phyloP scores from a whole-genome alignment of 148 eudicot species.

The Nepenthes gracilis region DNA sequence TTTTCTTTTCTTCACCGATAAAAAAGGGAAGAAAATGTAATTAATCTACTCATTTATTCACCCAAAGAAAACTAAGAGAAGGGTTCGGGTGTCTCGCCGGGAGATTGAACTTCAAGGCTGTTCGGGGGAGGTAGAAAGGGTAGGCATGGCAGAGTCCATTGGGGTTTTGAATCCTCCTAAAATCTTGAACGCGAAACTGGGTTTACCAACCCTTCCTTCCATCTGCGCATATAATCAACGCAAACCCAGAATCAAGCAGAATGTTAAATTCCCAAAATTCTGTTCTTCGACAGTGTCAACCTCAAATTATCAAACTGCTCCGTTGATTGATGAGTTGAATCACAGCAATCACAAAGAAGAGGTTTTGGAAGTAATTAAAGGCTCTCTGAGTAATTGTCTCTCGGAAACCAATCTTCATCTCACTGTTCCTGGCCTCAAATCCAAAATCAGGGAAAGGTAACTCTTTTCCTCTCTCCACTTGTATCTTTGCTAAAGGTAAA shows the following conservation, averaged over 20 bases:
- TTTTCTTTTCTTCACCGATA: too few relatives aligned
- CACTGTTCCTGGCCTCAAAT: slow-evolving; percentile 59
- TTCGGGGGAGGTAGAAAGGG: not conserved
- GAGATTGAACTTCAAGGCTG: too few relatives aligned
- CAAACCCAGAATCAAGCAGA: slow-evolving; percentile 8
- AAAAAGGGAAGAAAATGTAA: too few relatives aligned
- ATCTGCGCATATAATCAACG: slow-evolving; percentile 6
- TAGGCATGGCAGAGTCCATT: slow-evolving; percentile 17
- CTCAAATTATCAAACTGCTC: slow-evolving; percentile 11
- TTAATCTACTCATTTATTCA: too few relatives aligned
- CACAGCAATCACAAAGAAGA: slow-evolving; percentile 29
- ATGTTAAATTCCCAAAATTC: slow-evolving; percentile 15
- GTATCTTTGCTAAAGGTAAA: too few relatives aligned
- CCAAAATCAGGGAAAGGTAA: slow-evolving; percentile 89
- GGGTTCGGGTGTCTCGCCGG: too few relatives aligned
- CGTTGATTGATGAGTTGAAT: slow-evolving; percentile 24
- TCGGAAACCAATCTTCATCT: slow-evolving; percentile 75
- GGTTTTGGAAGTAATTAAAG: slow-evolving; percentile 33
- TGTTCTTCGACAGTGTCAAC: slow-evolving; percentile 23
- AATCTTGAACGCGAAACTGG: slow-evolving; percentile 20
- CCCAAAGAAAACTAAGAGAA: too few relatives aligned
- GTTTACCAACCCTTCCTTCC: slow-evolving; percentile 1
- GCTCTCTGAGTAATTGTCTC: slow-evolving; percentile 47
- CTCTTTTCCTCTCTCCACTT: not conserved
- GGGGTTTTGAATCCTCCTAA: slow-evolving; percentile 37